phyloP scores from a whole-genome alignment of 805 yeast species.

The Wickerhamia fluorescens region DNA sequence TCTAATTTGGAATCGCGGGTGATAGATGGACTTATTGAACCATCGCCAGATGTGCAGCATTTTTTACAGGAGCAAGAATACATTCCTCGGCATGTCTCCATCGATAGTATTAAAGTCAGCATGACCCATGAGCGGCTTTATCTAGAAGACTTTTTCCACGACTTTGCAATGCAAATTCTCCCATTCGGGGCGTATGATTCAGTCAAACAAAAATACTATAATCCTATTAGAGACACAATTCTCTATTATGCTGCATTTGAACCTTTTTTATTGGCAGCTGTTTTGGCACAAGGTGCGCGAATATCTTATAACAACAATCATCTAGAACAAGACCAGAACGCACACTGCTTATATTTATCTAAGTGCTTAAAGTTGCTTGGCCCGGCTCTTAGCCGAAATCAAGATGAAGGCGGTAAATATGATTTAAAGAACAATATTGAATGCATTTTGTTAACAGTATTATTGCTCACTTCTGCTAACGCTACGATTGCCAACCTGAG shows the following conservation, averaged over 20 bases:
- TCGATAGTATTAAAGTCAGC: slow-evolving; percentile 20
- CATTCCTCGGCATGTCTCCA: slow-evolving; percentile 24
- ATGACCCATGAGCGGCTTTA: slow-evolving; percentile 23
- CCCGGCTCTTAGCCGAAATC: slow-evolving; percentile 24
- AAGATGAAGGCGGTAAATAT: slow-evolving; percentile 10
- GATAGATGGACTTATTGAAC: background rate
- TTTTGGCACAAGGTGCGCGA: slow-evolving; percentile 69
- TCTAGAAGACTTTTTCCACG: slow-evolving; percentile 32
- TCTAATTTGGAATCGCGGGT: too few relatives aligned
- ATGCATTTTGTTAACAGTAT: slow-evolving; percentile 57
- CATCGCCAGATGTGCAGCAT: background rate
- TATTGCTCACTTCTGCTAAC: slow-evolving; percentile 58
- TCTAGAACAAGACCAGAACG: slow-evolving; percentile 50
- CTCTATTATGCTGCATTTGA: slow-evolving; percentile 53
- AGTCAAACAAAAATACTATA: slow-evolving; percentile 16
- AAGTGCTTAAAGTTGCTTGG: slow-evolving; percentile 54
- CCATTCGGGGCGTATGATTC: slow-evolving; percentile 33
- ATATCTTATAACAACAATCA: slow-evolving; percentile 38
- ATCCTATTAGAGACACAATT: slow-evolving; percentile 59
- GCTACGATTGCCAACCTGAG: slow-evolving; percentile 46
- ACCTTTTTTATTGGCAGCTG: slow-evolving; percentile 57
- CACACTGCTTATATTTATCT: slow-evolving; percentile 56
- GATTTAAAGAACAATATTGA: slow-evolving; percentile 45
- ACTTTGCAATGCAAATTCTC: slow-evolving; percentile 29
- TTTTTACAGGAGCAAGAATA: slow-evolving; percentile 1